Percentiles rank a stretch among this genome's conserved stretches.
Conservation (phyloP, 495 filamentous ascomycete species). For the Penicillium chermesinum region DNA sequence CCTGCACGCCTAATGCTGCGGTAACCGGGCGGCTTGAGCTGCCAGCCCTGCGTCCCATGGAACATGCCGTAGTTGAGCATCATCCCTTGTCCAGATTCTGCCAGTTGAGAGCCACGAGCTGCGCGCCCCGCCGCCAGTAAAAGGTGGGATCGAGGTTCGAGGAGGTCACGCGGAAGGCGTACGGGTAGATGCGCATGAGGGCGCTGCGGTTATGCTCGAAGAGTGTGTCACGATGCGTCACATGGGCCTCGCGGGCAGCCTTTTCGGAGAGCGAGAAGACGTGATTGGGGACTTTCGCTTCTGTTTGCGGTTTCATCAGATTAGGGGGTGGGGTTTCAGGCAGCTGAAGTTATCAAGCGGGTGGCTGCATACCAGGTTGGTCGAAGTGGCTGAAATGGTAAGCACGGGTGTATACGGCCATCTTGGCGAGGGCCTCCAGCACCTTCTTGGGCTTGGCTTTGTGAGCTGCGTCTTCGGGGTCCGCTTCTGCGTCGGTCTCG, state of each 20-base stretch:
- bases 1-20: too few relatives aligned
- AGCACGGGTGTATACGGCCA: slow-evolving; percentile 79
- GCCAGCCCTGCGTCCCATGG: slow-evolving; percentile 69
- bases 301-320: slow-evolving; percentile 17
- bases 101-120: slow-evolving; percentile 94
- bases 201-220: slow-evolving; percentile 79
- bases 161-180: slow-evolving; percentile 71
- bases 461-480: too few relatives aligned
- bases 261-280: slow-evolving; percentile 84
- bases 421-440: slow-evolving; percentile 61
- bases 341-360: too few relatives aligned
- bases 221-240: slow-evolving; percentile 52
- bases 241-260: slow-evolving; percentile 65
- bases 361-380: slow-evolving; percentile 41
- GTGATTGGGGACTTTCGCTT: slow-evolving; percentile 71
- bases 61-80: slow-evolving; percentile 98
- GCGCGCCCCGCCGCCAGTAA: slow-evolving; percentile 86
- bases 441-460: slow-evolving; percentile 63
- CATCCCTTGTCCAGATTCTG: slow-evolving; percentile 87
- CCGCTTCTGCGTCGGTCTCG: too few relatives aligned
- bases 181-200: slow-evolving; percentile 87
- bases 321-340: not conserved
- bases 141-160: slow-evolving; percentile 79
- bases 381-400: slow-evolving; percentile 71
- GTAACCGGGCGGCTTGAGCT: slow-evolving; percentile 74